Percentiles rank a stretch among this genome's conserved stretches.
These are phyloP conservation scores for Bryum argenteum DNA, from an alignment of 225 moss, liverwort and hornwort genomes.

Conservation along the genomic window DNA sequence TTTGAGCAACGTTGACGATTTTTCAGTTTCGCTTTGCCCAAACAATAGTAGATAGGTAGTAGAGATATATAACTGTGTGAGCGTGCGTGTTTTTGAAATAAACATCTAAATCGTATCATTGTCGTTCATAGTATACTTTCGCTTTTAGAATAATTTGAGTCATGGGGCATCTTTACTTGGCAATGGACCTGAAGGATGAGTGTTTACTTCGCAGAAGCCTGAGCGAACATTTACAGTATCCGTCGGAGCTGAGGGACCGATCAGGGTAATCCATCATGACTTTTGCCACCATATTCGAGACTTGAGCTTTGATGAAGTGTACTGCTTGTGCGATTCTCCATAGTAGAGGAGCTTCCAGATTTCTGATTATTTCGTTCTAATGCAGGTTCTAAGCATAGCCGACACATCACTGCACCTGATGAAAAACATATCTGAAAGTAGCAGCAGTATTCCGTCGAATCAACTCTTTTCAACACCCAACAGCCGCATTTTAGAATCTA, in stretches of 20 bases:
- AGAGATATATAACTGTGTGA: no score
- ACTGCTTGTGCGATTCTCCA: background rate
- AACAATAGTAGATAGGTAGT: no score
- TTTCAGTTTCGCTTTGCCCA: no score
- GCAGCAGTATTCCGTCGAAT: constrained; percentile 39
- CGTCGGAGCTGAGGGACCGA: constrained; percentile 90
- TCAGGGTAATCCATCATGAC: constrained; percentile 58
- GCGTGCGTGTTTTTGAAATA: background rate
- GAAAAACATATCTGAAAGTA: constrained; percentile 45
- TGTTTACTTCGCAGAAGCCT: constrained; percentile 63
- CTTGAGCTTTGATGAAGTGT: background rate
- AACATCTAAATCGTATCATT: background rate
- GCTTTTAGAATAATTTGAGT: constrained; percentile 12
- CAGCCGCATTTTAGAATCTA: constrained; percentile 48
- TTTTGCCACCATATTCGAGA: constrained; percentile 12
- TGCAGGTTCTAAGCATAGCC: constrained; percentile 84
- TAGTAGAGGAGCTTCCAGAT: background rate
- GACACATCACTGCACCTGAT: constrained; percentile 79
- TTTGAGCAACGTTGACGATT: no score
- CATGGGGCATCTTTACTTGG: background rate
- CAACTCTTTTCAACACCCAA: constrained; percentile 54
- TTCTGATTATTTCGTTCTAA: constrained; percentile 23
- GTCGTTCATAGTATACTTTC: background rate
- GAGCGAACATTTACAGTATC: constrained; percentile 78
- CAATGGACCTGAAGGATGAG: constrained; percentile 27